A percentile compares a stretch with the other conserved stretches of the same genome.
Conservation (phyloP, 148 eudicot species). For the Rhododendron molle region DNA sequence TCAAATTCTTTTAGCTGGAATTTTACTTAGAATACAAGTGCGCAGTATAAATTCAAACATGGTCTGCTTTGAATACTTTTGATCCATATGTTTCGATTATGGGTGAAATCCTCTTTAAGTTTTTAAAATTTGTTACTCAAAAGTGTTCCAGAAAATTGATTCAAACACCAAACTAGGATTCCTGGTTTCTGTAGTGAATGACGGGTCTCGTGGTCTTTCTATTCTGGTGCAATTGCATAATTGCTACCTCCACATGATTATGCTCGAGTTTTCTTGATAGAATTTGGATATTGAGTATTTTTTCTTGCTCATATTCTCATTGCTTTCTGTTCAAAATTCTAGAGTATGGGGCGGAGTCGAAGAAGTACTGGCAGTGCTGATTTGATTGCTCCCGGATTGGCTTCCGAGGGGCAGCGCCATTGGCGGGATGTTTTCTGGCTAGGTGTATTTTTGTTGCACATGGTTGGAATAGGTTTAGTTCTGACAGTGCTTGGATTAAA, state of each 20-base stretch:
- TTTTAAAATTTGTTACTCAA: not conserved
- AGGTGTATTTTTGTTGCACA: constrained; percentile 58
- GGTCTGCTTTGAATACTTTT: not conserved
- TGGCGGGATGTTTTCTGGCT: constrained; percentile 96
- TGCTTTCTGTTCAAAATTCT: constrained; percentile 11
- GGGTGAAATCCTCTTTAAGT: not conserved
- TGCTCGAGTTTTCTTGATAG: not conserved
- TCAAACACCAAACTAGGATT: not conserved
- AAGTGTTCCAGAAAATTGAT: not conserved
- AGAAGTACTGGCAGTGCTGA: constrained; percentile 36
- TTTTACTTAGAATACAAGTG: not conserved
- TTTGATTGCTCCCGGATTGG: constrained; percentile 33
- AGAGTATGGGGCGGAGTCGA: constrained; percentile 53
- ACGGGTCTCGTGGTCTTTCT: not conserved
- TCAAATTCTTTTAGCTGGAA: not conserved
- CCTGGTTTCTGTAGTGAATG: not conserved
- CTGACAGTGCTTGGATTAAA: constrained; percentile 75
- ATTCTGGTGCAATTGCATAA: not conserved
- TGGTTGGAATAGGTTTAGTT: constrained; percentile 56
- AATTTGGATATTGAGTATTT: not conserved
- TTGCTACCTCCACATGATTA: not conserved
- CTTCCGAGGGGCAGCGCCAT: constrained; percentile 53
- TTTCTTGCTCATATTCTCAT: not conserved
- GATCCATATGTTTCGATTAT: not conserved
- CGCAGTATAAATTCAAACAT: not conserved